Percentiles rank a stretch among this genome's conserved stretches.
Conservation (phyloP, 257 asterid species). For the Cynanchum wilfordii region DNA sequence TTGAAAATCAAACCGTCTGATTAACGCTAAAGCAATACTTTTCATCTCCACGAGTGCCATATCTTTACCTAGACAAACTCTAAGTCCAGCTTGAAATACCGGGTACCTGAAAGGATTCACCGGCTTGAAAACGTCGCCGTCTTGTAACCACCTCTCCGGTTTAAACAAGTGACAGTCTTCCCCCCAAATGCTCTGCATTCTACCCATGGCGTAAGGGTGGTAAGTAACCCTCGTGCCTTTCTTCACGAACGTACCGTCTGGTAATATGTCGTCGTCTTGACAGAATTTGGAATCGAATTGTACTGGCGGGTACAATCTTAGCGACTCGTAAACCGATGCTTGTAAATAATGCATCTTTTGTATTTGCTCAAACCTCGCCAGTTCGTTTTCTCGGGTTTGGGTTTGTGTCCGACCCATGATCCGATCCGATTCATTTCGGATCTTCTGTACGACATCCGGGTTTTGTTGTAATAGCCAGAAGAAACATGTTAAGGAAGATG, state of each 20-base stretch:
- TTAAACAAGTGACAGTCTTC: conserved; percentile 36
- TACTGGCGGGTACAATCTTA: conserved; percentile 72
- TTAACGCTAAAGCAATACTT: conserved; percentile 33
- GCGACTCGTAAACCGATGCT: conserved; percentile 64
- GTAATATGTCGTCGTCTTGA: conserved; percentile 42
- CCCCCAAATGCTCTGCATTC: conserved; percentile 47
- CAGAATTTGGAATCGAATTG: conserved; percentile 79
- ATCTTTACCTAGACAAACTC: conserved; percentile 56
- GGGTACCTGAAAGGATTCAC: conserved; percentile 42
- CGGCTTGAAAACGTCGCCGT: conserved; percentile 34
- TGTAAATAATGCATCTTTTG: conserved; percentile 51
- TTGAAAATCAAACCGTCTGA: conserved; percentile 38
- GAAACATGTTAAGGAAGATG: conserved; percentile 61
- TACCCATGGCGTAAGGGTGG: conserved; percentile 59
- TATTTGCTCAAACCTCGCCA: conserved; percentile 30
- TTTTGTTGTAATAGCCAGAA: conserved; percentile 41
- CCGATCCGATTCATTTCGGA: conserved; percentile 30
- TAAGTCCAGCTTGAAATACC: conserved; percentile 52
- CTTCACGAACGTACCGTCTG: conserved; percentile 52
- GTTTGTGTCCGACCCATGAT: conserved; percentile 21
- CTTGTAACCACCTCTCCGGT: conserved; percentile 46
- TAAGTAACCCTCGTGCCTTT: conserved; percentile 45
- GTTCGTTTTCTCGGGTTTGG: not conserved
- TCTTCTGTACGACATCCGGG: conserved; percentile 16
- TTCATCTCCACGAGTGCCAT: conserved; percentile 45